Percentiles rank a stretch among this genome's conserved stretches.
Evolutionary conservation across 106 monocot genomes (phyloP).

Genomic region (Acorus gramineus): DNA sequence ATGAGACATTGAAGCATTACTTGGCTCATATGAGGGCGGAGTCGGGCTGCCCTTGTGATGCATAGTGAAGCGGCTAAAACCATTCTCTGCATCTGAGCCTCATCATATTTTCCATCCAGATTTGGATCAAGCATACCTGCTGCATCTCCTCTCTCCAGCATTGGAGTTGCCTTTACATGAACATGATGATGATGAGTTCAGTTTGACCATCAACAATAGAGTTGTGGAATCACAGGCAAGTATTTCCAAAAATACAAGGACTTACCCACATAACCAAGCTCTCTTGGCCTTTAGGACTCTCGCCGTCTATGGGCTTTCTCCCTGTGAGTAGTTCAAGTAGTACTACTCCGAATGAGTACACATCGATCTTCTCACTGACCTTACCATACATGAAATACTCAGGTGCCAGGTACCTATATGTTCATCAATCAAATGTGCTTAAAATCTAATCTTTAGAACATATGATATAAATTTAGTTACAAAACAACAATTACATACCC

Average conservation of each 20-base stretch:
- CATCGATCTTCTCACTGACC: slow-evolving; percentile 78
- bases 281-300: slow-evolving; percentile 53
- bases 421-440: too few species aligned
- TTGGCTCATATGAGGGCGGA: slow-evolving; percentile 65
- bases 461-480: too few species aligned
- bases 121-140: slow-evolving; percentile 48
- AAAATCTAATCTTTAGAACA: too few species aligned
- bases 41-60: slow-evolving; percentile 52
- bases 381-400: slow-evolving; percentile 94
- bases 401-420: slow-evolving; percentile 69
- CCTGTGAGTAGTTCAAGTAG: slow-evolving; percentile 85
- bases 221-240: too few species aligned
- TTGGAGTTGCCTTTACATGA: slow-evolving; percentile 46
- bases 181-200: not conserved
- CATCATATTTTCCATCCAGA: slow-evolving; percentile 38
- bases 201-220: too few species aligned
- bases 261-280: slow-evolving; percentile 96
- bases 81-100: slow-evolving; percentile 52
- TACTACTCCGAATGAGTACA: slow-evolving; percentile 86
- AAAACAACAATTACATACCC: slow-evolving; percentile 20
- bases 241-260: too few species aligned
- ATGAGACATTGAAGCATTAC: slow-evolving; percentile 7
- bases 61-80: slow-evolving; percentile 56
- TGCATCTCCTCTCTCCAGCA: slow-evolving; percentile 49
- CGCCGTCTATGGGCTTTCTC: slow-evolving; percentile 59